Base-by-base conservation (phyloP, 768 basidiomycete genomes). In the Boletus coccyginus region DNA sequence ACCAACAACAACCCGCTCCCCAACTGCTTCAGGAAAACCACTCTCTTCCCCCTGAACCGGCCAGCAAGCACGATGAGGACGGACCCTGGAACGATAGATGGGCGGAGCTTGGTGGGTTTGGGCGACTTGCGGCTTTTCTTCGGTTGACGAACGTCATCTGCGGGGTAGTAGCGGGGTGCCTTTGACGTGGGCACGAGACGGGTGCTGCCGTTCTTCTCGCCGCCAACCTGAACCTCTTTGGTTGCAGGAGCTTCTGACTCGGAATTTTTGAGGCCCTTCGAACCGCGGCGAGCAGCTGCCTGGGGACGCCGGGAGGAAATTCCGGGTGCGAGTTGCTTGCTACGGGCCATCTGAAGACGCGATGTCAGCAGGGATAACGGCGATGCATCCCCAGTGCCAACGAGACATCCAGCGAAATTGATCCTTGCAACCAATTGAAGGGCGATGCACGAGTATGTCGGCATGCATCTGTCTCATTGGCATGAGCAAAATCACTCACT, bases 11-110 rank as follows among this genome's bases (percentile, higher is more conserved):
- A 76, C 52, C 97, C 97, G 60, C 89, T 89, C 66, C 83, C 82
- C 73, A 98, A 78, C 81, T 95, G 94, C 84, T 97, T 97, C 79
- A 99, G 80, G 78, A 93, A 96, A 55, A 99, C 94, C 62, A 99
- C 97, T 53, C 97, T 87, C 86, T 98, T 98, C 62, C 96, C 96
- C 63, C 92, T 81, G 91, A 92, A 98, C 70, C 94, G 91, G 69
- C 97, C 97, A 58, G 97, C 96, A 67, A 99, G 86, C 66, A 99
- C 81, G 76, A 99, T 98, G 64, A 99, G 81, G 70, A 99, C 82
- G 72, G 94, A 88, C 61, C 97, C 97, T 59, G 94, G 92, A 59
- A 87, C 89, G 79, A 99, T 97, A 65, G 90, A 83, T 52, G 85
- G 73, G 68, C 96, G 93, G 62, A 98, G 85, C 60, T 80, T 78